A percentile compares a stretch with the other conserved stretches of the same genome.
Conservation (phyloP, 78 protist genomes). For the Protostelium mycophagum region DNA sequence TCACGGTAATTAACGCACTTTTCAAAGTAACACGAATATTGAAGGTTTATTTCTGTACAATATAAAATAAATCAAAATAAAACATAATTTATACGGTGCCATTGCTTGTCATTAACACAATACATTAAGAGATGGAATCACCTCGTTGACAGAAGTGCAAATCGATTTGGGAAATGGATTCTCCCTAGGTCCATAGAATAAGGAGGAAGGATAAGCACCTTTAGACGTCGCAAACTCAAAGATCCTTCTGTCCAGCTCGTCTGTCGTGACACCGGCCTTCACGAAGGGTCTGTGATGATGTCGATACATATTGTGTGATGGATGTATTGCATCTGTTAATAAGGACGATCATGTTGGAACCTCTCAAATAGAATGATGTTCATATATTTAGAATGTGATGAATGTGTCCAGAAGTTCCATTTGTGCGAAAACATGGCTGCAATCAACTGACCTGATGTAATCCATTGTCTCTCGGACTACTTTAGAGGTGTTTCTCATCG, state of each 20-base stretch:
- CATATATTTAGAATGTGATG: no score
- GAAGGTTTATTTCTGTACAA: no score
- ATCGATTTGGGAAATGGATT: conserved; percentile 83
- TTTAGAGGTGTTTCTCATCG: background rate
- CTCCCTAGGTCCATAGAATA: conserved; percentile 63
- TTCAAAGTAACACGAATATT: no score
- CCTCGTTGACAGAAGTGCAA: conserved; percentile 89
- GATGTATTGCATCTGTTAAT: background rate
- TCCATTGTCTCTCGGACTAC: background rate
- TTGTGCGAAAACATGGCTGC: no score
- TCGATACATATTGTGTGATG: background rate
- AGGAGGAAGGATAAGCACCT: conserved; percentile 92
- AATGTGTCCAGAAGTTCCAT: no score
- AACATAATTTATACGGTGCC: no score
- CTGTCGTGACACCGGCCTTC: conserved; percentile 77
- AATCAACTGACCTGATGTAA: background rate
- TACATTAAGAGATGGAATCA: no score
- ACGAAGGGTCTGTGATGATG: conserved; percentile 13
- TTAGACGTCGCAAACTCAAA: conserved; percentile 72
- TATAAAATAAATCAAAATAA: no score
- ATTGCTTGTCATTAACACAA: no score
- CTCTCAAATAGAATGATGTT: no score
- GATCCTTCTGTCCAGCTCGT: conserved; percentile 81
- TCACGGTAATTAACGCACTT: no score
- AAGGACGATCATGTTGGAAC: no score